Base-by-base conservation (phyloP, 1,139 yeast species). In the Ashbya aceris region DNA sequence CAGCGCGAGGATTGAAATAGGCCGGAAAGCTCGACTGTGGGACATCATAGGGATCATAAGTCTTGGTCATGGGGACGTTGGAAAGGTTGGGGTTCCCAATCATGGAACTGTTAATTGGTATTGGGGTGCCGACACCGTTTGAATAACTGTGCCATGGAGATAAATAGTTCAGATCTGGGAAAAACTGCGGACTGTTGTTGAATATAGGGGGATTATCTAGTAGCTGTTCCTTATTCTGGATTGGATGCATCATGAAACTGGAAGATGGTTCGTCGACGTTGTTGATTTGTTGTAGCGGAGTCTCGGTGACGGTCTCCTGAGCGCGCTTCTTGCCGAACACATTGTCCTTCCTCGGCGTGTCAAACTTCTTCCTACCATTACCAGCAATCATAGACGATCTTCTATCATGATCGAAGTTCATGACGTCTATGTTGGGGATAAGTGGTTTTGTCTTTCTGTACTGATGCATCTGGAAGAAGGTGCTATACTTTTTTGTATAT, bases 1-100 rank as follows among this genome's bases (percentile, higher is more conserved):
- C 75, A 28, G 61, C 61, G 50, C 83, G 66, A 5, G 89, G 86
- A 46, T 79, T 70, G 53, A 80, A 79, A 9, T 50, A 51, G 2
- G 60, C 43, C 2, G 77, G 76, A 41, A 71, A 67, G 13, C 49
- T 41, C 14, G 44, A 37, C 30, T 34, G 37, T 20, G 37, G 37
- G 6, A 34, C 29, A 14, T 34, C 37, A 8, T 20, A 34, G 27
- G 37, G 37, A 23, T 23, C 29, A 7, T 34, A 34, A 4, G 37
- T 34, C 37, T 34, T 34, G 29, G 17, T 34, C 37, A 34, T 34
- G 27, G 37, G 37, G 13, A 34, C 37, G 14, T 34, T 34, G n/a
- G 37, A 34, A n/a, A 34, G 14, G 29, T 34, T 34, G 3, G 37
- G 37, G 29, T 34, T 34, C 37, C 37, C 37, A 34, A 34, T 34